Percentiles rank a stretch among this genome's conserved stretches.
Evolutionary conservation across 176 grass and related monocot species (phyloP).

Genomic region (Carex parvula): DNA sequence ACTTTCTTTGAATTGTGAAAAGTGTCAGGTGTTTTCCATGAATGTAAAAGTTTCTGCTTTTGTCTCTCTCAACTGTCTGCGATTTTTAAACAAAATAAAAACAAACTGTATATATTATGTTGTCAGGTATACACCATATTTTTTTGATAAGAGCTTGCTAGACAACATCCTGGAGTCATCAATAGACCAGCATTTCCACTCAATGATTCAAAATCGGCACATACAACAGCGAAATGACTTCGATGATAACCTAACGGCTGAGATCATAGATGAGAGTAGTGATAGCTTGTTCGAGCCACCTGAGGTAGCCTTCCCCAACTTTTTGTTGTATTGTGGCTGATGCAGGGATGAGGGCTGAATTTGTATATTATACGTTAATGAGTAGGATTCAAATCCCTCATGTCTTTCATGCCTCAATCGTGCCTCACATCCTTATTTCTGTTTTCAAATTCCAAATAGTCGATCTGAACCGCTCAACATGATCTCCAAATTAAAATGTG

Average conservation of each 20-base stretch:
- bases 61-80: neutral
- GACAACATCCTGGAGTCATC: slow-evolving; percentile 98
- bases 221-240: slow-evolving; percentile 45
- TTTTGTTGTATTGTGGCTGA: neutral
- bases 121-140: slow-evolving; percentile 92
- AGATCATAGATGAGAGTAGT: slow-evolving; percentile 75
- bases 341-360: neutral
- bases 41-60: neutral
- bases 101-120: neutral
- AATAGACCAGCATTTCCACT: slow-evolving; percentile 87
- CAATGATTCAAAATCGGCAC: slow-evolving; percentile 81
- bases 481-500: too few relatives aligned
- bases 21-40: neutral
- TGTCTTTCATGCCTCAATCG: too few relatives aligned
- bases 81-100: neutral
- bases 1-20: neutral
- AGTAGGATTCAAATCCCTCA: too few relatives aligned
- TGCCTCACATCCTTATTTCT: too few relatives aligned
- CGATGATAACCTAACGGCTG: slow-evolving; percentile 73
- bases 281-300: slow-evolving; percentile 82
- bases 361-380: neutral
- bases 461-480: too few relatives aligned
- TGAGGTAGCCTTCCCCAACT: slow-evolving; percentile 42
- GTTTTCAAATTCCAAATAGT: too few relatives aligned
- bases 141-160: slow-evolving; percentile 91